phyloP scores from a whole-genome alignment of 805 yeast species.

The Yarrowia osloensis region DNA sequence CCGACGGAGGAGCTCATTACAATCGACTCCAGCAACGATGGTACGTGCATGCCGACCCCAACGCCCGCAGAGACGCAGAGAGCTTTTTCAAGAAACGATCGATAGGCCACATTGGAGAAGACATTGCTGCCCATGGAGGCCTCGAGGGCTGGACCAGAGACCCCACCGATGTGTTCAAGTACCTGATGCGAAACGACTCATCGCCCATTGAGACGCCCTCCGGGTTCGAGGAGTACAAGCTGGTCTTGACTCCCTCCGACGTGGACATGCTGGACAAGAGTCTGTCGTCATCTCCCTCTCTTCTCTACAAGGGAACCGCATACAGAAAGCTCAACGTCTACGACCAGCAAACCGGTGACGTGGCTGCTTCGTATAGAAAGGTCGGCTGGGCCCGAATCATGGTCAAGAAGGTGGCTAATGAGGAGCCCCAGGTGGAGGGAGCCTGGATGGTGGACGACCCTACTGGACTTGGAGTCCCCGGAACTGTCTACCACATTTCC shows the following conservation, averaged over 20 bases:
- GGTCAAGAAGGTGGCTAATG: conserved; percentile 34
- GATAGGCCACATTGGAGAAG: neutral
- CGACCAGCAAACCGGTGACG: conserved; percentile 32
- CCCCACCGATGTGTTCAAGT: conserved; percentile 22
- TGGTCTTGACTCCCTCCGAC: conserved; percentile 32
- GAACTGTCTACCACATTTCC: conserved; percentile 39
- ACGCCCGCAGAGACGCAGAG: conserved; percentile 22
- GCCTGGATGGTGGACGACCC: conserved; percentile 43
- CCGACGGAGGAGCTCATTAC: conserved; percentile 23
- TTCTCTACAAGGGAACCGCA: conserved; percentile 38
- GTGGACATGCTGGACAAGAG: conserved; percentile 23
- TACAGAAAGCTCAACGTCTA: conserved; percentile 36
- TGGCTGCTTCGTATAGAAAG: conserved; percentile 32
- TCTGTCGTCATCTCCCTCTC: neutral
- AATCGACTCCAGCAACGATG: conserved; percentile 28
- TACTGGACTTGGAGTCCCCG: conserved; percentile 39
- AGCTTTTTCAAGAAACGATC: conserved; percentile 9
- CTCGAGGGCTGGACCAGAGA: conserved; percentile 4
- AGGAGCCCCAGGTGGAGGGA: conserved; percentile 36
- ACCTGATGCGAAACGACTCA: conserved; percentile 18
- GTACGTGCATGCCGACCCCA: conserved; percentile 27
- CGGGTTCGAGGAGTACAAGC: conserved; percentile 20
- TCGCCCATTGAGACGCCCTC: conserved; percentile 4
- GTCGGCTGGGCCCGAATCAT: conserved; percentile 44
- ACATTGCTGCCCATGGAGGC: conserved; percentile 1